Evolutionary conservation across 2,329 filamentous ascomycete genomes (phyloP).

Genomic region (Clonostachys solani): DNA sequence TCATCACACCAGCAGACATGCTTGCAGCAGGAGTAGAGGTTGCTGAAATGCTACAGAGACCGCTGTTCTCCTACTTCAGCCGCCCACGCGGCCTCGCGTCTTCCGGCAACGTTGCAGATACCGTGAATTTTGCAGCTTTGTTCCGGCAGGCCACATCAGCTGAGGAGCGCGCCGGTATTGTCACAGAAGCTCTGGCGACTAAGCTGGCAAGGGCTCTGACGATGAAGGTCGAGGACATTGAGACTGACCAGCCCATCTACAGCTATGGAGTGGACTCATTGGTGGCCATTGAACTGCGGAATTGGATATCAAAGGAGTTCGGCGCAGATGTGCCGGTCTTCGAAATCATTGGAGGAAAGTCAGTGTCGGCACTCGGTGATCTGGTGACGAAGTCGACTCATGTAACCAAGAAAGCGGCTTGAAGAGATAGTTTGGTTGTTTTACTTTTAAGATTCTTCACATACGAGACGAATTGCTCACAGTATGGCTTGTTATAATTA

Average conservation of each 20-base stretch:
- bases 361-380: constrained; percentile 15
- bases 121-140: neutral
- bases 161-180: neutral
- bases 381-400: too few relatives aligned
- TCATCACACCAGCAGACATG: neutral
- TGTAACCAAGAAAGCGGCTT: too few relatives aligned
- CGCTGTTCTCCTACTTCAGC: neutral
- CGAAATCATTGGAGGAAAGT: constrained; percentile 41
- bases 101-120: neutral
- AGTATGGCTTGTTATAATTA: too few relatives aligned
- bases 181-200: neutral
- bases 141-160: neutral
- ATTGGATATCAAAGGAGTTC: constrained; percentile 41
- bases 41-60: neutral
- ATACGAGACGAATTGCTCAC: too few relatives aligned
- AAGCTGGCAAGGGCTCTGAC: constrained; percentile 23
- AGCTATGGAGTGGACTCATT: constrained; percentile 49
- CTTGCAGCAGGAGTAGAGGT: neutral
- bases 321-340: constrained; percentile 39
- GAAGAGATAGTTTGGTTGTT: too few relatives aligned
- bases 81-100: neutral
- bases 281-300: constrained; percentile 44
- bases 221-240: constrained; percentile 35
- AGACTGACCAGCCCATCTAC: constrained; percentile 28
- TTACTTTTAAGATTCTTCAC: too few relatives aligned